Percentiles rank a stretch among this genome's conserved stretches.
Conservation (phyloP, 2,329 filamentous ascomycete species). For the Aspergillaceae sp. region DNA sequence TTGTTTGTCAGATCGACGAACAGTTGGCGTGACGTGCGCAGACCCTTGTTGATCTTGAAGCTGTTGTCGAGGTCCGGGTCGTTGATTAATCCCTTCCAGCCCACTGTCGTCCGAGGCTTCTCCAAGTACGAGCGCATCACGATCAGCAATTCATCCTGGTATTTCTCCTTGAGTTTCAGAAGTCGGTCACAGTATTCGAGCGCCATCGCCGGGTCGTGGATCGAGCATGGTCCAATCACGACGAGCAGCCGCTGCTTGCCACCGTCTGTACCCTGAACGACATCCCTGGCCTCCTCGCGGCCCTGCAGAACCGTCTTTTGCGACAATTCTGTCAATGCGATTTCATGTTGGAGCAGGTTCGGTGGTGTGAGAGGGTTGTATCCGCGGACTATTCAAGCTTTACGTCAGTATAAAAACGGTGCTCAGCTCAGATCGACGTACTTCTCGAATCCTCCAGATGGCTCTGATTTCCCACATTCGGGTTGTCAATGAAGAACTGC, state of each 20-base stretch:
- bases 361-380: conserved; percentile 91
- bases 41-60: conserved; percentile 98
- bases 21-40: conserved; percentile 76
- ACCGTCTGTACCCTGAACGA: conserved; percentile 52
- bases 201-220: conserved; percentile 86
- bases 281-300: conserved; percentile 52
- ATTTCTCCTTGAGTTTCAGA: conserved; percentile 72
- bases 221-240: conserved; percentile 90
- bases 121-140: conserved; percentile 98
- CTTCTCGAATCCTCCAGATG: conserved; percentile 76
- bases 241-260: conserved; percentile 56
- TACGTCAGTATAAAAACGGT: conserved; percentile 1
- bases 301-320: conserved; percentile 48
- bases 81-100: conserved; percentile 98
- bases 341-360: conserved; percentile 90
- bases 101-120: conserved; percentile 94
- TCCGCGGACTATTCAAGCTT: conserved; percentile 55
- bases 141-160: conserved; percentile 81
- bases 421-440: conserved; percentile 38
- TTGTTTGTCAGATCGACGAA: conserved; percentile 85
- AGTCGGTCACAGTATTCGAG: conserved; percentile 88
- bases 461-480: conserved; percentile 65
- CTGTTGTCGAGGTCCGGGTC: conserved; percentile 97
- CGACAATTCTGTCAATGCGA: conserved; percentile 45
- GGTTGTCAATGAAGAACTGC: conserved; percentile 69